phyloP scores from a whole-genome alignment of 352 stramenopile species.

The Phytophthora syringae region DNA sequence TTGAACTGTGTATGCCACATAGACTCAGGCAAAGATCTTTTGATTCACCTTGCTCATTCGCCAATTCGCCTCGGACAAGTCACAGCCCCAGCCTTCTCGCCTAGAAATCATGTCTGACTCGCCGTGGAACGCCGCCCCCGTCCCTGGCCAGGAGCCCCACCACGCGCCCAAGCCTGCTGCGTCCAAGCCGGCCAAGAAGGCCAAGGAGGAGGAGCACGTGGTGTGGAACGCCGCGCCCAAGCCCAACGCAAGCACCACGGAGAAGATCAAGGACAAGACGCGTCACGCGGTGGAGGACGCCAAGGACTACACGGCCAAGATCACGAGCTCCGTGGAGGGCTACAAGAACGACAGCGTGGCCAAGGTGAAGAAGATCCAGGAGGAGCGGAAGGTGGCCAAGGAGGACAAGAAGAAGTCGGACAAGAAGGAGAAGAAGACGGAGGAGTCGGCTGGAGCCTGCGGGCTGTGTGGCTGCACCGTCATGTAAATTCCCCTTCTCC shows the following conservation, averaged over 20 bases:
- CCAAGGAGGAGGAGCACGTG: conserved; percentile 54
- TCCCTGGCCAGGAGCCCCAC: conserved; percentile 41
- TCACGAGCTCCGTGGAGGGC: conserved; percentile 57
- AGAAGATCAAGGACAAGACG: conserved; percentile 60
- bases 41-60: conserved; percentile 45
- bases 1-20: conserved; percentile 10
- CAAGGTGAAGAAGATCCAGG: conserved; percentile 63
- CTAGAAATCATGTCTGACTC: conserved; percentile 44
- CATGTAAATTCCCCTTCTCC: conserved; percentile 50
- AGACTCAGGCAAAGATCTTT: conserved; percentile 34
- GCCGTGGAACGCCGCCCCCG: conserved; percentile 48
- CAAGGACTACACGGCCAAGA: conserved; percentile 51
- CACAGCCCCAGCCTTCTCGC: neutral
- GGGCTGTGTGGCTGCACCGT: conserved; percentile 59
- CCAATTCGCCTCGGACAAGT: conserved; percentile 34
- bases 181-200: conserved; percentile 17
- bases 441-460: conserved; percentile 60
- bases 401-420: conserved; percentile 45
- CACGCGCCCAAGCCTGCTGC: conserved; percentile 31
- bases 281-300: conserved; percentile 46
- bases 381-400: conserved; percentile 55
- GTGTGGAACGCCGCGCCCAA: conserved; percentile 51
- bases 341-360: conserved; percentile 79
- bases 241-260: conserved; percentile 36
- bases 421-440: conserved; percentile 51